Evolutionary conservation across 148 eudicot species (phyloP), one percentile per base, ranked within the genome.

Genomic region (Bassia scoparia): DNA sequence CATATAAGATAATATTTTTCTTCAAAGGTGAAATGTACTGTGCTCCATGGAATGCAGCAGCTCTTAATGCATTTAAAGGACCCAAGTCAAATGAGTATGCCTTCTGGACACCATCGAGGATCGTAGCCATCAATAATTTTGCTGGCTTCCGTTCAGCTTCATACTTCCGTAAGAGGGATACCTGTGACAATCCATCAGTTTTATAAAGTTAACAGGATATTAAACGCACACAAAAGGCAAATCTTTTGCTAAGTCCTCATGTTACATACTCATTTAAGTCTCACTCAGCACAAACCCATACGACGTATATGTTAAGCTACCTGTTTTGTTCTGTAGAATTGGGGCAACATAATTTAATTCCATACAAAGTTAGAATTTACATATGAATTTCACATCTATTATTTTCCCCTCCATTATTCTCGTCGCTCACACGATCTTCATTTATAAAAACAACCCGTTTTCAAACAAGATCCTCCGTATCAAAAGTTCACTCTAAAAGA

Each of bases 91-190:
- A 79, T 3, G 88, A 82, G 73, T 95, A 95, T 3, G 89, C 96
- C 86, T 92, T 95, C 77, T 95, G 99, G 79, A 95, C 85, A 72
- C 97, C 89, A 78, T 95, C 99, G 18, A 95, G 80, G 71, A 92
- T 69, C 11, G 99, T 89, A 76, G 92, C 89, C 99, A 95, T 89
- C 69, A 89, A 62, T 59, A 80, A 76, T 77, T 95, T 95, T 63
- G 93, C 87, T 38, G 86, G 78, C 80, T 89, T 92, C 72, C 97
- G 82, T 10, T 95, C 99, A 74, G 89, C 79, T 84, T 95, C 99
- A 53, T 92, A 95, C 76, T 83, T 90, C 81, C 73, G 82, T 69
- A 95, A 76, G 70, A 87, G 65, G 41, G 88, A 82, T 66, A 87
- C 77, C 99, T 95, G 82, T 67, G 68, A 23, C 34, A 70, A 15